Evolutionary conservation across 805 yeast genomes (phyloP), one percentile per base, ranked within the genome.

Genomic region (Lipomyces sp.): DNA sequence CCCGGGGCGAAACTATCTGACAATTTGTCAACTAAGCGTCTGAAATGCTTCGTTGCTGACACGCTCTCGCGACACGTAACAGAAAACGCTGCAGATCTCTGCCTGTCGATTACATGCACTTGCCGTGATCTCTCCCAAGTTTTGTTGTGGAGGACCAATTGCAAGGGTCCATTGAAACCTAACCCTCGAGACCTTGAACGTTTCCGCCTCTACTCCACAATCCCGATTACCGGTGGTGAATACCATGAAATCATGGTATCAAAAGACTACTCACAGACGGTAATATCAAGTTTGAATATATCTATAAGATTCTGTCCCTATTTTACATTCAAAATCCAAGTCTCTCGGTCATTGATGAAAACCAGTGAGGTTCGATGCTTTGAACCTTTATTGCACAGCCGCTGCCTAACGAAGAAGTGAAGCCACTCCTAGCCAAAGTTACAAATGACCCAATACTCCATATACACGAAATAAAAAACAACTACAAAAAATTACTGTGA

Each of bases 361-460:
- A 42, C 6, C 18, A 37, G 48, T 35, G 15, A 35, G 15, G 39
- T 10, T 37, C 39, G 13, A 37, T 10, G 13, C 39, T 10, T 11
- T 1, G 39, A 37, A 37, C 39, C 10, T 10, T 13, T 13, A 37
- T 37, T 37, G 24, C 24, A 37, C 39, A 37, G 10, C 39, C 39
- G 4, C 3, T 13, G 39, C 39, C 39, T 24, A 3, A 35, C 39
- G 13, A 35, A 35, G 39, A 37, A 11, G 39, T 7, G 39, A 37
- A 37, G 15, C 13, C 48, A 37, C 48, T 10, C 48, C 45, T 7
- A 42, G 18, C 24, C 48, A 15, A 37, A 42, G 18, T 8, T 15
- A n/a, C 48, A 42, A 42, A 42, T 42, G 48, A 42, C 18, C 48
- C 10, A n/a, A 42, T 42, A 42, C 48, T 42, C 48, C 34, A 53